Conservation (phyloP, 2,329 filamentous ascomycete genomes). For the Myriosclerotinia curreyana region DNA sequence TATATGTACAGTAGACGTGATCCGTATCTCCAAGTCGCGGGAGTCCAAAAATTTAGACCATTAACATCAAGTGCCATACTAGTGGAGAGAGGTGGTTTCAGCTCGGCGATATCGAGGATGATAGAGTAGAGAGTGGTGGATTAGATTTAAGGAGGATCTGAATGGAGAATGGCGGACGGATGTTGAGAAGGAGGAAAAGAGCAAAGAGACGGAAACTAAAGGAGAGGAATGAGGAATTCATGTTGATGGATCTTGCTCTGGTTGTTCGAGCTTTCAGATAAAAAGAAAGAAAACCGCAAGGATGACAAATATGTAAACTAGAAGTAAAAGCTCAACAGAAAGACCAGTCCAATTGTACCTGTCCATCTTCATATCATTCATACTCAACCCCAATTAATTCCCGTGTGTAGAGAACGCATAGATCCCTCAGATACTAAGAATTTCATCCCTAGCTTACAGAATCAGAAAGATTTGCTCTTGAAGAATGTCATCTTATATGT, state of each 20-base stretch:
- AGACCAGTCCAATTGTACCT: not conserved
- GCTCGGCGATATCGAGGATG: conserved; percentile 30
- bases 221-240: not conserved
- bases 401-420: no score
- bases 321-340: not conserved
- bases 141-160: not conserved
- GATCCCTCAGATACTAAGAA: no score
- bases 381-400: no score
- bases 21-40: not conserved
- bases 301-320: no score
- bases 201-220: not conserved
- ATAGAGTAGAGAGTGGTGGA: conserved; percentile 24
- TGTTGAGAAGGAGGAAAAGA: not conserved
- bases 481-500: no score
- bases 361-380: not conserved
- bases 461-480: no score
- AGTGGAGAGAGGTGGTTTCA: conserved; percentile 22
- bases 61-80: conserved; percentile 23
- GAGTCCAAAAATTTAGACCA: conserved; percentile 23
- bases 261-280: not conserved
- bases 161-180: not conserved
- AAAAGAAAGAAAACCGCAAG: no score
- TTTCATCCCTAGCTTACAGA: no score
- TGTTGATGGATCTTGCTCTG: not conserved
- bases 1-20: conserved; percentile 25